phyloP scores from a whole-genome alignment of 441 rosid genomes.

The Adansonia madagascariensis region DNA sequence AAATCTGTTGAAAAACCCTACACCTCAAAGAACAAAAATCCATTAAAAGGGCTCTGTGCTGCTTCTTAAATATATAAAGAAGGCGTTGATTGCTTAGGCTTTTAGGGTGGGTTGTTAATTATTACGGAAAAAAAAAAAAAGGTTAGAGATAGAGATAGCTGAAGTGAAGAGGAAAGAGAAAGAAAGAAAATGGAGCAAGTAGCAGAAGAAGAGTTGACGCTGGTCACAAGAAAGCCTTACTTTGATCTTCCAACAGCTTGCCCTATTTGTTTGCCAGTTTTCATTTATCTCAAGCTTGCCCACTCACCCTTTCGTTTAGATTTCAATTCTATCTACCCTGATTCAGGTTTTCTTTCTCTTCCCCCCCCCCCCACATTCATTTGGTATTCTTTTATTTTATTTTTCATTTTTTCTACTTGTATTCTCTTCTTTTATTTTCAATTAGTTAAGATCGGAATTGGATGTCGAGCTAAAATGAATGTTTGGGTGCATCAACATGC shows the following conservation, averaged over 20 bases:
- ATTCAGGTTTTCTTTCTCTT: conserved; percentile 61
- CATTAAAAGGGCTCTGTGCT: too few species aligned
- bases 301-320: conserved; percentile 60
- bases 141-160: not conserved
- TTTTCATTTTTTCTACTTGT: too few species aligned
- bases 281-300: conserved; percentile 76
- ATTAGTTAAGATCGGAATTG: not conserved
- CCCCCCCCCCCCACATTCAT: not conserved
- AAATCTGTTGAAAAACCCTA: too few species aligned
- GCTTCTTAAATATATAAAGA: too few species aligned
- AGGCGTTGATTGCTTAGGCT: too few species aligned
- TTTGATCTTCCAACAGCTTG: conserved; percentile 89
- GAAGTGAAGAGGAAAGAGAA: not conserved
- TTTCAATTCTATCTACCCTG: conserved; percentile 78
- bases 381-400: not conserved
- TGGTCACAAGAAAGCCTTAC: conserved; percentile 68
- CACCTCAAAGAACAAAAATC: too few species aligned
- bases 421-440: not conserved
- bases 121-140: too few species aligned
- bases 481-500: not conserved
- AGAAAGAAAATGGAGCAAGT: conserved; percentile 18
- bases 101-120: too few species aligned
- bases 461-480: not conserved
- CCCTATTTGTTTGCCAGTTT: conserved; percentile 86
- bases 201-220: conserved; percentile 44